Conservation (phyloP, 1,284 basidiomycete genomes). For the Cryptococcus sp. region DNA sequence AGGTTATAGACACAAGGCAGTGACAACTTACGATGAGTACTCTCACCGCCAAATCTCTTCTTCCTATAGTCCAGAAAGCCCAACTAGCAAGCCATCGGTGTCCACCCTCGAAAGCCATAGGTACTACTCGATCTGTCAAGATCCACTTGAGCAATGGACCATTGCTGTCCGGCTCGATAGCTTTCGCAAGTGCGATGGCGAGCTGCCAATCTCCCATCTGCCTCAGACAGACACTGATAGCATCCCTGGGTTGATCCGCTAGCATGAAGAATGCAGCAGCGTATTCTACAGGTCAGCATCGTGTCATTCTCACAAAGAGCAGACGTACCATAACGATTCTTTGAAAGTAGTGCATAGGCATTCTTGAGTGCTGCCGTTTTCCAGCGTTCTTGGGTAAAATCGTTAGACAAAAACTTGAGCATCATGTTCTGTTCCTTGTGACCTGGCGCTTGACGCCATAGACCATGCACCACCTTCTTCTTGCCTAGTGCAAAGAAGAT, state of each 20-base stretch:
- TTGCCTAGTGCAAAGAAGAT: slow-evolving; percentile 95
- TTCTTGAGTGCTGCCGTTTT: slow-evolving; percentile 93
- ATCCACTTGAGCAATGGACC: slow-evolving; percentile 72
- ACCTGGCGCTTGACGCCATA: slow-evolving; percentile 94
- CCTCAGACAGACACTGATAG: slow-evolving; percentile 83
- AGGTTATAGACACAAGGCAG: neutral
- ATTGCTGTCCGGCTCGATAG: slow-evolving; percentile 56
- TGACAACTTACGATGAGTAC: slow-evolving; percentile 33
- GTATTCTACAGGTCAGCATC: slow-evolving; percentile 60
- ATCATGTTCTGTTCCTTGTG: slow-evolving; percentile 86
- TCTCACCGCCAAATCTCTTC: slow-evolving; percentile 73
- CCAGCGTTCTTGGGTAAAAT: slow-evolving; percentile 84
- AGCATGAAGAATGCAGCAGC: slow-evolving; percentile 97
- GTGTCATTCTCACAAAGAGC: neutral
- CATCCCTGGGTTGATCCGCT: slow-evolving; percentile 81
- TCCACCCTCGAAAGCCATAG: slow-evolving; percentile 74
- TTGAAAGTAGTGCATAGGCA: slow-evolving; percentile 86
- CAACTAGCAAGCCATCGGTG: slow-evolving; percentile 96
- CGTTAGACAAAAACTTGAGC: slow-evolving; percentile 88
- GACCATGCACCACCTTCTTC: slow-evolving; percentile 80
- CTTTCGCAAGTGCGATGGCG: slow-evolving; percentile 77
- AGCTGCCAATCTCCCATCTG: slow-evolving; percentile 87
- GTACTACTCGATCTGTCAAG: slow-evolving; percentile 69
- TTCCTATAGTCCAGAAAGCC: slow-evolving; percentile 87
- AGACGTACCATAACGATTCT: slow-evolving; percentile 78